Evolutionary conservation across 148 eudicot genomes (phyloP).

Genomic region (Vaccinium darrowii): DNA sequence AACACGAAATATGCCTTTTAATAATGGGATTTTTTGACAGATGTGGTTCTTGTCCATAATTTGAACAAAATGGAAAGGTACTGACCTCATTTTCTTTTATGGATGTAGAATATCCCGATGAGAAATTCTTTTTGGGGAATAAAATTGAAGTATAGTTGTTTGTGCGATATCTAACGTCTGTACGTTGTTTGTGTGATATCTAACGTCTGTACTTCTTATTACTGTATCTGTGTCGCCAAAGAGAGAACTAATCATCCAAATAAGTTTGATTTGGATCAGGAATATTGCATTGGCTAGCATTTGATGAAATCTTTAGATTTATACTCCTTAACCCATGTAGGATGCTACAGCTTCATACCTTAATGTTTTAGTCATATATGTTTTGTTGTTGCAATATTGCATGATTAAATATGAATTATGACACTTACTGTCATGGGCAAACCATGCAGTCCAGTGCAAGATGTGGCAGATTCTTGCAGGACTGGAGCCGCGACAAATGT

Average conservation of each 20-base stretch:
- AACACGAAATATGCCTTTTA: neutral
- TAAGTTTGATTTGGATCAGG: neutral
- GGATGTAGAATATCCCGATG: neutral
- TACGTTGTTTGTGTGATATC: neutral
- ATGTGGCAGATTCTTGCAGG: constrained; percentile 29
- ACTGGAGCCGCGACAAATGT: constrained; percentile 33
- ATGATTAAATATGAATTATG: neutral
- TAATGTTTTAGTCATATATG: neutral
- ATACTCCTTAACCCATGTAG: neutral
- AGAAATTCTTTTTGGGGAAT: neutral
- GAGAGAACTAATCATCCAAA: neutral
- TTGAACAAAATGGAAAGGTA: neutral
- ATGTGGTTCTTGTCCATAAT: neutral
- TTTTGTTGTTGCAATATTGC: neutral
- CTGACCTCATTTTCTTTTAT: neutral
- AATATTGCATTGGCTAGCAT: neutral
- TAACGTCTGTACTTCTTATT: neutral
- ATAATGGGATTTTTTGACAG: neutral
- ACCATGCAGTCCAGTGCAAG: constrained; percentile 25
- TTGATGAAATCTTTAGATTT: neutral
- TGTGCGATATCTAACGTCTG: neutral
- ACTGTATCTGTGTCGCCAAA: neutral
- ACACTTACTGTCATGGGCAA: neutral
- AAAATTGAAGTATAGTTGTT: neutral
- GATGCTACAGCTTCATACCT: neutral